Base-by-base conservation (phyloP, 2,329 filamentous ascomycete genomes). In the Colletotrichum orbiculare region DNA sequence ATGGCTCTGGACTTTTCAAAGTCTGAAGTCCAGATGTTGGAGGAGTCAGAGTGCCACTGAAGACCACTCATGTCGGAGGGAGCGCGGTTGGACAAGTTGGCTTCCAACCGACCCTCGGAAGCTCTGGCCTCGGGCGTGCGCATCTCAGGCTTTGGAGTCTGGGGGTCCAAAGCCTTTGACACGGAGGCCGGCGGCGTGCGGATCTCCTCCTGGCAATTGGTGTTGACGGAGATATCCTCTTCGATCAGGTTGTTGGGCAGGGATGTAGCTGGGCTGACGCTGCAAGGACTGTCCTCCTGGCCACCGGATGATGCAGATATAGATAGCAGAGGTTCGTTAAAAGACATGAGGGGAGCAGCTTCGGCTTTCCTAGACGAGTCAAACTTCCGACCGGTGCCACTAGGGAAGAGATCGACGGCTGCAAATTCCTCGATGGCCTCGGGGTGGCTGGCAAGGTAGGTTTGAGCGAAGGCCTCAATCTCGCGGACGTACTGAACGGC, bases 1-100 rank as follows among this genome's bases (percentile, higher is more conserved):
- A 67, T 34, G 25, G 61, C 60, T 9, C 38, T 37, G 7, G 48
- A 55, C 34, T 42, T 59, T 13, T 65, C 17, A 10, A 47, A 42
- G 17, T 58, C 39, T 34, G 50, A 52, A 11, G 39, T 37, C 60
- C 60, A 67, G 3, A 67, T 41, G 8, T 52, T 35, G n/a, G 41
- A 45, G 10, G 38, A 55, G 35, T 37, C 39, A 0, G 13, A n/a
- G 5, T 6, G 43, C 63, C 63, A 66, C 7, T 57, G 13, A 7
- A 59, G 34, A 35, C 9, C 55, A 4, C 17, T 15, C 2, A 15
- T 13, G 38, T 49, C 38, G 11, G 6, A 11, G 13, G 10, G 8
- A 50, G 37, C 6, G 39, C n/a, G 10, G 1, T 38, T 11, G 8
- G 38, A 11, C 8, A 15, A 3, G n/a, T 11, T 10, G 13, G 10